Base-by-base conservation (phyloP, 805 yeast genomes). In the Cyberlindnera euphorbiiphila region DNA sequence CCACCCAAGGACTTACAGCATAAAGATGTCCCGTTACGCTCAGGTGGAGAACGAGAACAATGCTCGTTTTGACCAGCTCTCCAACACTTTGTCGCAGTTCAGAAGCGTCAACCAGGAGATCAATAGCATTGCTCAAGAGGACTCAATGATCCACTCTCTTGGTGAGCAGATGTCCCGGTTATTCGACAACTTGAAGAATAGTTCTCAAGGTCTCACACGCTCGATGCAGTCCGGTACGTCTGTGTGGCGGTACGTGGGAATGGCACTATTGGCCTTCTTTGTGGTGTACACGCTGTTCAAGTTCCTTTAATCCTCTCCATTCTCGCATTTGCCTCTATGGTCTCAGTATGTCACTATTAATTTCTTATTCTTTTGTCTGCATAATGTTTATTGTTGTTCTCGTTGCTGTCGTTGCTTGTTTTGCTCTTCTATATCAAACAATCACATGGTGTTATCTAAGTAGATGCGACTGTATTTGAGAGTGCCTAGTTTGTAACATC, bases 41-140 rank as follows among this genome's bases (percentile, higher is more conserved):
- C 62, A 57, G 37, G 44, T 46, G 23, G 65, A 56, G 46, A 56
- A 46, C 32, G 55, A 45, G 69, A 84, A 84, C 60, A 84, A 83
- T 54, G 64, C 65, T 25, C 70, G 80, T 43, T 68, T 83, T 45
- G 74, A 81, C 45, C 72, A 70, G 45, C 66, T 83, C 16, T 85
- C 89, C 3, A 68, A 71, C 35, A 83, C 83, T 55, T 64, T 83
- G 25, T 71, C 85, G 2, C 69, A 79, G 1, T 72, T 83, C 48
- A 71, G 85, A 42, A 66, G 68, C 39, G 76, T 84, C 18, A 82
- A 86, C 36, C 73, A 74, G 45, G 91, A 83, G 42, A 79, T 83
- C 25, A 76, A 81, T 48, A 61, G 65, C 37, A 81, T 78, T 47
- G 83, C 91, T 9, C 78, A 77, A 36, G 79, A 74, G 43, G 56